These are phyloP conservation scores for Cyclaneusma minus DNA, from an alignment of 2,329 filamentous ascomycete genomes.

Conservation along the genomic window DNA sequence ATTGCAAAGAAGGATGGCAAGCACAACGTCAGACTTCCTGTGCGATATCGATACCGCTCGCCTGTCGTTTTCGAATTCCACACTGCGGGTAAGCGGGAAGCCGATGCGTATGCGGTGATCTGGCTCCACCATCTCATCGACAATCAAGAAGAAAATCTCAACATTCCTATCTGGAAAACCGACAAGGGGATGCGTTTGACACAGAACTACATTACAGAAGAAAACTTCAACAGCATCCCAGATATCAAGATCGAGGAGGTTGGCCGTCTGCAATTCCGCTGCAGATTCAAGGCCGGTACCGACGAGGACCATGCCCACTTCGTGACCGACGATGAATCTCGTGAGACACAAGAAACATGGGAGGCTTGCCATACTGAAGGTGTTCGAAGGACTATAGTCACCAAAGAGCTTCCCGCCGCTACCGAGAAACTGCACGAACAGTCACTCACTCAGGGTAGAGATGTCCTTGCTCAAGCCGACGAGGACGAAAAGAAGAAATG, in stretches of 20 bases:
- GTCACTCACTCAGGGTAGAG: constrained; percentile 63
- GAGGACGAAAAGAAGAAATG: constrained; percentile 63
- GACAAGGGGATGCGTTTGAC: constrained; percentile 59
- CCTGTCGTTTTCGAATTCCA: constrained; percentile 84
- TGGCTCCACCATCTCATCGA: constrained; percentile 82
- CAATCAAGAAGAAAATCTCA: constrained; percentile 59
- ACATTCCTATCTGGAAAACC: constrained; percentile 84
- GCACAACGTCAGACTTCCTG: constrained; percentile 54
- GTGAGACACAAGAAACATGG: constrained; percentile 91
- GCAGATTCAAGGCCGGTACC: constrained; percentile 76
- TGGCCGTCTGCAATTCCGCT: constrained; percentile 66
- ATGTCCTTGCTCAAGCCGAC: constrained; percentile 59
- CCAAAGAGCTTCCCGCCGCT: constrained; percentile 55
- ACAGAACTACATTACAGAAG: constrained; percentile 82
- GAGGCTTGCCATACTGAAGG: constrained; percentile 83
- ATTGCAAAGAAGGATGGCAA: constrained; percentile 32
- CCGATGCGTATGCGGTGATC: constrained; percentile 62
- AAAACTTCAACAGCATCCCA: constrained; percentile 53
- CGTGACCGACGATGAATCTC: constrained; percentile 71
- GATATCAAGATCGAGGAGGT: constrained; percentile 67
- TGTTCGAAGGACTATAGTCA: constrained; percentile 56
- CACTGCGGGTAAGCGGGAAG: constrained; percentile 47
- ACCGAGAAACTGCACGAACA: constrained; percentile 68
- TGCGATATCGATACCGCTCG: constrained; percentile 79
- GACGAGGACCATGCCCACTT: constrained; percentile 76